These are phyloP conservation scores for Protomyces inouyei DNA, from an alignment of 1,139 yeast genomes.

Conservation along the genomic window DNA sequence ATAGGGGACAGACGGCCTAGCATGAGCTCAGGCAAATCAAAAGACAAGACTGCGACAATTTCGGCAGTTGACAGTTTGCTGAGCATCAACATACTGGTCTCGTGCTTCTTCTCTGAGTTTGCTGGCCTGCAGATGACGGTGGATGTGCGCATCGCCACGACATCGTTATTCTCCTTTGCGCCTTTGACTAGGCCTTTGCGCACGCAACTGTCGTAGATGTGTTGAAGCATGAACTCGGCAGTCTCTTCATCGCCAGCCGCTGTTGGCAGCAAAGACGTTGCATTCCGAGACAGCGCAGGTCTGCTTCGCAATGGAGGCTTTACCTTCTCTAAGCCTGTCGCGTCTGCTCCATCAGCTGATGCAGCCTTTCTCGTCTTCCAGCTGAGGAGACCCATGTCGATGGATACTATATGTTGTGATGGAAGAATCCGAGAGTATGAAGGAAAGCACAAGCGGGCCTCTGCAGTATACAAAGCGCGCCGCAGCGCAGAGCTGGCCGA, in stretches of 20 bases:
- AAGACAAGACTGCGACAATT: neutral
- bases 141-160: neutral
- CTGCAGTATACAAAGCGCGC: neutral
- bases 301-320: neutral
- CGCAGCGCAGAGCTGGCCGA: neutral
- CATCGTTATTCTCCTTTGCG: neutral
- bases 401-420: neutral
- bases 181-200: neutral
- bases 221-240: neutral
- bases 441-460: no score
- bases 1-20: conserved; percentile 1
- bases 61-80: neutral
- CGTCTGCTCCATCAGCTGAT: neutral
- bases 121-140: neutral
- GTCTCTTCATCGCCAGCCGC: neutral
- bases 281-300: neutral
- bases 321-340: neutral
- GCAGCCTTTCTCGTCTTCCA: neutral
- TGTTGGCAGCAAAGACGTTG: neutral
- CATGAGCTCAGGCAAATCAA: conserved; percentile 1
- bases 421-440: no score
- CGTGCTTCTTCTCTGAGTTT: conserved; percentile 1
- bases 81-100: neutral
- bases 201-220: conserved; percentile 1
- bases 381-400: neutral